Evolutionary conservation across 179 eudicot species (phyloP).

Genomic region (Beta lomatogona): DNA sequence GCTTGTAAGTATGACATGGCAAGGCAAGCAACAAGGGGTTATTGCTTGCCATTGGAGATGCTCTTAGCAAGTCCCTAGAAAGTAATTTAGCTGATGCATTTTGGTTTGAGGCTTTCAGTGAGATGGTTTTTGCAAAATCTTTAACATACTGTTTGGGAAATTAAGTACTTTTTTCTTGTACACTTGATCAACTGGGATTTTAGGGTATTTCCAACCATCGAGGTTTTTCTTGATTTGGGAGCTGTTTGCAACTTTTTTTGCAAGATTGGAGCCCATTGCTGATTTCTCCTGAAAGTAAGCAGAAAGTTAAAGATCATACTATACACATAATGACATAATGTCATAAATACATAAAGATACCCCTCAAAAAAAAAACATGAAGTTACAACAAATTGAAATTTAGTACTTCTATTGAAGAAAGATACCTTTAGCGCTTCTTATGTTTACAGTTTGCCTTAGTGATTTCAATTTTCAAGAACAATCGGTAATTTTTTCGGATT

Average conservation of each 20-base stretch:
- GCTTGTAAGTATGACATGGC: too few species aligned
- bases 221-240: neutral
- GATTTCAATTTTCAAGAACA: too few species aligned
- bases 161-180: slow-evolving; percentile 17
- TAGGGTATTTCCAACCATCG: slow-evolving; percentile 27
- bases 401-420: neutral
- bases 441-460: neutral
- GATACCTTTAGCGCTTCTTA: neutral
- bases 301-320: too few species aligned
- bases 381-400: too few species aligned
- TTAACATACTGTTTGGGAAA: slow-evolving; percentile 14
- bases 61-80: neutral
- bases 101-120: neutral
- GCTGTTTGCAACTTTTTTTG: neutral
- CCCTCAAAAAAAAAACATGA: too few species aligned
- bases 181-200: slow-evolving; percentile 17
- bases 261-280: slow-evolving; percentile 9
- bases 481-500: too few species aligned
- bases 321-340: too few species aligned
- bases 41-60: too few species aligned
- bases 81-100: neutral
- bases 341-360: too few species aligned
- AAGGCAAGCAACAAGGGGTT: too few species aligned
- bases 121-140: slow-evolving; percentile 18
- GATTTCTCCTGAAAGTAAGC: neutral